Conservation (phyloP, 202 grass and related monocot genomes). For the Bolboschoenoplectus hybrid region DNA sequence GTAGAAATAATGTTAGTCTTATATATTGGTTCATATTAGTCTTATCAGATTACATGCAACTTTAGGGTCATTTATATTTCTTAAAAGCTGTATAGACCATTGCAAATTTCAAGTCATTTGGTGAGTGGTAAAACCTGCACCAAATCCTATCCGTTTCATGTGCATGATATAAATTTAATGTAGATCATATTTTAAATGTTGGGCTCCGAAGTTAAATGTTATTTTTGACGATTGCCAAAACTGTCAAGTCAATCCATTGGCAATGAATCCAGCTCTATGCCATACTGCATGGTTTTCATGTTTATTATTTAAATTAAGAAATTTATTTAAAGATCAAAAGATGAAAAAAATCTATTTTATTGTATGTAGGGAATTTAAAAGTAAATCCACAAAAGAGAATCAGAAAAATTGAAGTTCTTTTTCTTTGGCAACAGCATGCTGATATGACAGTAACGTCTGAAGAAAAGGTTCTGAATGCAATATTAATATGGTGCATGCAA, state of each 20-base stretch:
- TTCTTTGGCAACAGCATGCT: slow-evolving; percentile 55
- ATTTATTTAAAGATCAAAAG: neutral
- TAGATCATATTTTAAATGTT: neutral
- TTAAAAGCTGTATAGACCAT: neutral
- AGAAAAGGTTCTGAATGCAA: slow-evolving; percentile 89
- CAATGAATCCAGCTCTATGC: neutral
- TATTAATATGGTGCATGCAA: slow-evolving; percentile 84
- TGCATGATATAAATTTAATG: neutral
- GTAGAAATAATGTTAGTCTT: neutral
- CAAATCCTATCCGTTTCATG: neutral
- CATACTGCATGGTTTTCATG: neutral
- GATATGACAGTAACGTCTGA: slow-evolving; percentile 97
- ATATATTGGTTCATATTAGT: neutral
- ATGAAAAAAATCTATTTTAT: neutral
- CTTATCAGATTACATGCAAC: neutral
- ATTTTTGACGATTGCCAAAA: neutral
- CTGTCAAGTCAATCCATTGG: neutral
- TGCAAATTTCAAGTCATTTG: slow-evolving; percentile 14
- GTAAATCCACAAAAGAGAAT: neutral
- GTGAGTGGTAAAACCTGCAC: neutral
- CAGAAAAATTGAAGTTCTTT: neutral
- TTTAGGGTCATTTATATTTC: neutral
- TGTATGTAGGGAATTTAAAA: neutral
- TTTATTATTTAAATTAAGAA: neutral
- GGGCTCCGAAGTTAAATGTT: neutral